Evolutionary conservation across 2,329 filamentous ascomycete species (phyloP).

Genomic region (Acrocalymma vagum): DNA sequence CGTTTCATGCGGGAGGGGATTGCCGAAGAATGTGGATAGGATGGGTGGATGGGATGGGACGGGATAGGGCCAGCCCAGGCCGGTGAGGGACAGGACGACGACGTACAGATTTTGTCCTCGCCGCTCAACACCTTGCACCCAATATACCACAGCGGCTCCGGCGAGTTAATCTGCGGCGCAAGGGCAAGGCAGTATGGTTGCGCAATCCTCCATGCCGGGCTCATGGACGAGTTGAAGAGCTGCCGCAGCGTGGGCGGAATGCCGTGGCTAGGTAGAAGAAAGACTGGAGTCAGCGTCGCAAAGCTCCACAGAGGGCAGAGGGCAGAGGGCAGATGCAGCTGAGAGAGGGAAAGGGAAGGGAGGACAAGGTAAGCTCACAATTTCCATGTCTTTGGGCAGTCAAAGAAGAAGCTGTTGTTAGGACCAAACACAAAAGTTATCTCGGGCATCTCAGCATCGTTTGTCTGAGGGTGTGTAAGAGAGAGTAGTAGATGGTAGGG

Average conservation of each 20-base stretch:
- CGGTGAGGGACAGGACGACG: too few species aligned
- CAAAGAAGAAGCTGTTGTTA: slow-evolving; percentile 47
- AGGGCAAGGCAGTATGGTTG: slow-evolving; percentile 45
- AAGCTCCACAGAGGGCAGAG: too few species aligned
- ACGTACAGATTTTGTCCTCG: slow-evolving; percentile 47
- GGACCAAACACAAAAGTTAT: slow-evolving; percentile 46
- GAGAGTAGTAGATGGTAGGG: too few species aligned
- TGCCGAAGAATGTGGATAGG: slow-evolving; percentile 5
- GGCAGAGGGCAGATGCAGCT: too few species aligned
- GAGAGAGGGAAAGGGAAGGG: too few species aligned
- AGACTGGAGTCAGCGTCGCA: slow-evolving; percentile 11
- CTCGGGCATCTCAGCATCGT: slow-evolving; percentile 38
- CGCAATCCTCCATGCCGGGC: slow-evolving; percentile 38
- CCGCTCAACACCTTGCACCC: slow-evolving; percentile 40
- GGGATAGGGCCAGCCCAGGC: background rate
- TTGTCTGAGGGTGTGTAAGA: too few species aligned
- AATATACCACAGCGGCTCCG: slow-evolving; percentile 45
- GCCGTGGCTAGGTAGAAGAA: slow-evolving; percentile 37
- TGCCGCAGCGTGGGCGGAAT: slow-evolving; percentile 43
- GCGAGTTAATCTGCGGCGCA: slow-evolving; percentile 33
- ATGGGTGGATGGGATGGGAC: background rate
- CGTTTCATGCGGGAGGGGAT: slow-evolving; percentile 8
- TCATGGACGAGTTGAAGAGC: slow-evolving; percentile 43
- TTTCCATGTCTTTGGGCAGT: slow-evolving; percentile 47
- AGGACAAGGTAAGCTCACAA: slow-evolving; percentile 36